phyloP scores from a whole-genome alignment of 2,329 filamentous ascomycete genomes.

The Diplodia corticola region DNA sequence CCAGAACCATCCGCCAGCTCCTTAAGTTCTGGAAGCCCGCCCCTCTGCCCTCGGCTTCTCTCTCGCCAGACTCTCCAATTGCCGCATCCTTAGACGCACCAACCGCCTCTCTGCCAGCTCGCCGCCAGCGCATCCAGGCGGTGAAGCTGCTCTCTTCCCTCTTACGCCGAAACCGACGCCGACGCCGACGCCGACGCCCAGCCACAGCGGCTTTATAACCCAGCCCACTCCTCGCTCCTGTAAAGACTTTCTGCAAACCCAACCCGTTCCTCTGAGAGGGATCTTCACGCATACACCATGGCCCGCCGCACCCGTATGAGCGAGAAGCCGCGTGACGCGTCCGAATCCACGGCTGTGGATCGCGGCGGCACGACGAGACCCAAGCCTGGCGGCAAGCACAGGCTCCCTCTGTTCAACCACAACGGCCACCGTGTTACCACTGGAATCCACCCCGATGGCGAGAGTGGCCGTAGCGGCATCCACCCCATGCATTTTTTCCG shows the following conservation, averaged over 20 bases:
- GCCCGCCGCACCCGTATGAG: conserved; percentile 5
- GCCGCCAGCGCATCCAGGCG: conserved; percentile 1
- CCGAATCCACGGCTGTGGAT: conserved; percentile 13
- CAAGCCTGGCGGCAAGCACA: conserved; percentile 5
- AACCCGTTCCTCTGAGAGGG: neutral
- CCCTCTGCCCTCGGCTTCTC: neutral
- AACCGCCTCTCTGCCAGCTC: neutral
- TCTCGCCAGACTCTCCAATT: neutral
- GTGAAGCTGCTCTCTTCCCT: conserved; percentile 1
- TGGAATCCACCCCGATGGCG: conserved; percentile 56
- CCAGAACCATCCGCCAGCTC: neutral
- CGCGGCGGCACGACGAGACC: conserved; percentile 20
- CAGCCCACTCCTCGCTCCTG: neutral
- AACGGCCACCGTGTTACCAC: conserved; percentile 46
- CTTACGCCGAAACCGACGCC: neutral
- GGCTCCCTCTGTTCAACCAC: conserved; percentile 39
- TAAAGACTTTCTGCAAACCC: neutral
- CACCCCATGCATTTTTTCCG: conserved; percentile 64
- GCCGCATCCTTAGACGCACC: neutral
- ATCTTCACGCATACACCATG: neutral
- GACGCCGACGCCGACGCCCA: neutral
- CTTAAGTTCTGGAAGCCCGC: conserved; percentile 2
- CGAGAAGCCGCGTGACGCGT: conserved; percentile 2
- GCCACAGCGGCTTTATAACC: conserved; percentile 5
- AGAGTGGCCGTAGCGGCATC: conserved; percentile 68